Percentiles rank a stretch among this genome's conserved stretches.
phyloP scores from a whole-genome alignment of 306 rosid genomes.

The Lithocarpus polystachyus region DNA sequence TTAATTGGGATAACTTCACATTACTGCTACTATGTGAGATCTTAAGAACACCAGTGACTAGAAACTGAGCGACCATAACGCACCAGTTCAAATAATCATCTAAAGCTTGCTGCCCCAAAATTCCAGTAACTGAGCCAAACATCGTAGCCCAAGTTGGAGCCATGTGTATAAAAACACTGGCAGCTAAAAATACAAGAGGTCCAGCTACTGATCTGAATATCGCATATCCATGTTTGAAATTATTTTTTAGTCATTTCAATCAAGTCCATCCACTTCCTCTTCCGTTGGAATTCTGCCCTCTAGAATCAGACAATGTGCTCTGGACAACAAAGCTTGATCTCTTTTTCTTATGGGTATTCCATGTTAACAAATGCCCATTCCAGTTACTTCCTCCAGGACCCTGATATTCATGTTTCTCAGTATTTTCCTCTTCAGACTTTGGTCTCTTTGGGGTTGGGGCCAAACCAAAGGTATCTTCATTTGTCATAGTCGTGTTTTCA shows the following conservation, averaged over 20 bases:
- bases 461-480: conserved; percentile 51
- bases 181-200: neutral
- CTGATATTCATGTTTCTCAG: conserved; percentile 44
- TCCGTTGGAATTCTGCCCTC: conserved; percentile 70
- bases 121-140: neutral
- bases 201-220: neutral
- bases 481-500: conserved; percentile 36
- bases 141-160: neutral
- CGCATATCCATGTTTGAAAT: neutral
- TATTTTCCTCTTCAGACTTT: conserved; percentile 47
- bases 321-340: conserved; percentile 67
- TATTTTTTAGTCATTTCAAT: conserved; percentile 10
- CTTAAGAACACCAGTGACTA: conserved; percentile 24
- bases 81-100: conserved; percentile 1
- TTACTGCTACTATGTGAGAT: conserved; percentile 17
- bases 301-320: conserved; percentile 57
- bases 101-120: neutral
- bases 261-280: conserved; percentile 66
- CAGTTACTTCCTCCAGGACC: conserved; percentile 46
- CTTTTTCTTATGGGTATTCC: conserved; percentile 83
- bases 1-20: conserved; percentile 6
- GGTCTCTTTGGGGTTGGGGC: conserved; percentile 55
- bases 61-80: conserved; percentile 21
- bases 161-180: neutral
- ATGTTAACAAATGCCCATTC: conserved; percentile 60